Evolutionary conservation across 148 eudicot genomes (phyloP), one percentile per base, ranked within the genome.

Genomic region (Pouteria glomerata): DNA sequence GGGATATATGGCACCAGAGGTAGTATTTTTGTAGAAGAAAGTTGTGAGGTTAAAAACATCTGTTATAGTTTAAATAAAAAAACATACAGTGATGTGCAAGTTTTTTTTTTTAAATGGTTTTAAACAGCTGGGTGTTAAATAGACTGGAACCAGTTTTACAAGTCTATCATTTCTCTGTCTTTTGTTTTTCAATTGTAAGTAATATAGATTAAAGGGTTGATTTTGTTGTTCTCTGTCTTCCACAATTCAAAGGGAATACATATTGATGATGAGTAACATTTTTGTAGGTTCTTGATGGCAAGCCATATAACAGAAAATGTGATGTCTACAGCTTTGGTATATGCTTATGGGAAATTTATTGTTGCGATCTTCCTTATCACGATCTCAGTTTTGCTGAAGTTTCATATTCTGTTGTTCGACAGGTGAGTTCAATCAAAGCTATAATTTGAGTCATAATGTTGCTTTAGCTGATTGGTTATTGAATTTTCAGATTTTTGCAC

Each of bases 1-100:
- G 44, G 94, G 96, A 6, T 93, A 93, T 66, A 93, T 93, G 98
- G 96, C 98, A 1, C 98, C 96, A 1, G 98, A 93, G 94, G 96
- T 93, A 83, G 5, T 57, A 4, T 12, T 76, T 42, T 58, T 60
- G 19, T 11, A 34, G 51, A 8, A n/a, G n/a, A 45, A 51, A n/a
- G 30, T 55, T 23, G 2, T 48, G 3, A 11, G 18, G 53, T 48
- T n/a, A 16, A 48, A 48, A 48, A 48, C 53, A 48, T 39, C 44
- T 4, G 44, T 39, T 10, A 39, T 39, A 39, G 44, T 39, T 39
- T 0, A 39, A 39, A 5, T 4, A 39, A 10, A 39, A 39, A 39
- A 39, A 39, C 44, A 39, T 39, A n/a, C n/a, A n/a, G n/a, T n/a
- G n/a, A n/a, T n/a, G n/a, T n/a, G n/a, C n/a, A n/a, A n/a, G n/a